Evolutionary conservation across 1,284 basidiomycete species (phyloP).

Genomic region (Macrocystidia cucumis): DNA sequence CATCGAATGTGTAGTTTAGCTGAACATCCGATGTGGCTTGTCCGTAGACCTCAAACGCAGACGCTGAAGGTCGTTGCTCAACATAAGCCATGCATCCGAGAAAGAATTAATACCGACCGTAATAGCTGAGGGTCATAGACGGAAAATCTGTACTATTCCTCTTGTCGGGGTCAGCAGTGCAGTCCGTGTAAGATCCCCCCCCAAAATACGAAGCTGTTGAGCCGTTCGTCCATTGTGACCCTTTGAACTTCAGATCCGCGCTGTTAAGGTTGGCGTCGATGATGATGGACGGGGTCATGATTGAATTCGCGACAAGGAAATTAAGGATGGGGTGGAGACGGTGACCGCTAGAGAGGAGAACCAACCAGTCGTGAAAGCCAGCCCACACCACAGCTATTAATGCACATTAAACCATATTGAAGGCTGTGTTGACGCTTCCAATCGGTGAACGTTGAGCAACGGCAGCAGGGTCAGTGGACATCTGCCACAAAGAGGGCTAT

Average conservation of each 20-base stretch:
- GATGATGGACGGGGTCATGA: constrained; percentile 7
- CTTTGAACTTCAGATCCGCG: not conserved
- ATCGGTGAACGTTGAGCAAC: too few species aligned
- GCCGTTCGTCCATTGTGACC: constrained; percentile 3
- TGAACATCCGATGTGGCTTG: constrained; percentile 8
- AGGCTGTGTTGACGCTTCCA: too few species aligned
- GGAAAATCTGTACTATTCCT: not conserved
- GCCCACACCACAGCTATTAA: too few species aligned
- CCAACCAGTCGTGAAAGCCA: too few species aligned
- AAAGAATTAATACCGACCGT: constrained; percentile 1
- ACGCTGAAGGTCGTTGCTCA: constrained; percentile 4
- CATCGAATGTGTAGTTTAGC: constrained; percentile 15
- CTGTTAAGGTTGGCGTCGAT: constrained; percentile 6
- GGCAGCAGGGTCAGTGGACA: too few species aligned
- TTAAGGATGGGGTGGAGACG: too few species aligned
- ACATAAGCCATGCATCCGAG: not conserved
- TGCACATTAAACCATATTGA: too few species aligned
- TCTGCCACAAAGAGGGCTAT: too few species aligned
- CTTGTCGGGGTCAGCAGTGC: not conserved
- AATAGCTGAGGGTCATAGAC: constrained; percentile 2
- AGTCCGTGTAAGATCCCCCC: constrained; percentile 4
- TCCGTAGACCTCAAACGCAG: constrained; percentile 13
- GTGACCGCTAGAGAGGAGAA: too few species aligned
- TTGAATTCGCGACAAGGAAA: too few species aligned
- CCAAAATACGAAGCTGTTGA: constrained; percentile 2